These are phyloP conservation scores for Yamadazyma friedrichii DNA, from an alignment of 1,139 yeast species.

Conservation along the genomic window DNA sequence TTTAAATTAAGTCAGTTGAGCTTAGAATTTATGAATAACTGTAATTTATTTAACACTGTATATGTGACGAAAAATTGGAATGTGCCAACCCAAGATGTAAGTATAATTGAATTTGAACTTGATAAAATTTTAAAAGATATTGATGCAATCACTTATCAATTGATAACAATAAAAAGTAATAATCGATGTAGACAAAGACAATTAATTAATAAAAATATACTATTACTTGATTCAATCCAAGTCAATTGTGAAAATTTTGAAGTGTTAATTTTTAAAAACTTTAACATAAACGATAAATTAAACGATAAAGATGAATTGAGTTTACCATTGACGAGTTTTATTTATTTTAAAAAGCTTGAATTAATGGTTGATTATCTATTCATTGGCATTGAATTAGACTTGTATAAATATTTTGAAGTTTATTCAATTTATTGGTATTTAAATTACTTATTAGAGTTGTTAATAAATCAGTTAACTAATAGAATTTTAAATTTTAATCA, in stretches of 20 bases:
- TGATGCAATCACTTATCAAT: constrained; percentile 52
- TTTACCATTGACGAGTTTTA: constrained; percentile 65
- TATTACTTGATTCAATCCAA: constrained; percentile 77
- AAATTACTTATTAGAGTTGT: constrained; percentile 49
- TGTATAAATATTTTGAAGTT: constrained; percentile 72
- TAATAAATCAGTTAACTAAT: constrained; percentile 49
- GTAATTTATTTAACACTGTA: constrained; percentile 25
- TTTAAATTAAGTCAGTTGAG: constrained; percentile 17
- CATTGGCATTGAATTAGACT: constrained; percentile 73
- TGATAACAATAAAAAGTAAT: constrained; percentile 58
- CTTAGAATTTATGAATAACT: constrained; percentile 22
- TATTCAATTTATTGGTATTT: constrained; percentile 69
- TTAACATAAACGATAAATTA: constrained; percentile 33
- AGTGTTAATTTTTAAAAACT: constrained; percentile 31
- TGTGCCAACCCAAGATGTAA: constrained; percentile 17
- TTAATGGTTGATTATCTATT: constrained; percentile 72
- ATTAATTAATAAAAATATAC: constrained; percentile 53
- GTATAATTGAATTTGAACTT: constrained; percentile 9
- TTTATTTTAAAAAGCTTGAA: constrained; percentile 61
- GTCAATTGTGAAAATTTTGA: constrained; percentile 61
- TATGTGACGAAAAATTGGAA: constrained; percentile 24
- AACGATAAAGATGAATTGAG: constrained; percentile 27
- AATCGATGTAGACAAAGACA: constrained; percentile 87
- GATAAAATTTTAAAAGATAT: constrained; percentile 29
- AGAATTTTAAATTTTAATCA: constrained; percentile 37